Conservation (phyloP, 2,329 filamentous ascomycete genomes). For the Pseudocercospora musae region DNA sequence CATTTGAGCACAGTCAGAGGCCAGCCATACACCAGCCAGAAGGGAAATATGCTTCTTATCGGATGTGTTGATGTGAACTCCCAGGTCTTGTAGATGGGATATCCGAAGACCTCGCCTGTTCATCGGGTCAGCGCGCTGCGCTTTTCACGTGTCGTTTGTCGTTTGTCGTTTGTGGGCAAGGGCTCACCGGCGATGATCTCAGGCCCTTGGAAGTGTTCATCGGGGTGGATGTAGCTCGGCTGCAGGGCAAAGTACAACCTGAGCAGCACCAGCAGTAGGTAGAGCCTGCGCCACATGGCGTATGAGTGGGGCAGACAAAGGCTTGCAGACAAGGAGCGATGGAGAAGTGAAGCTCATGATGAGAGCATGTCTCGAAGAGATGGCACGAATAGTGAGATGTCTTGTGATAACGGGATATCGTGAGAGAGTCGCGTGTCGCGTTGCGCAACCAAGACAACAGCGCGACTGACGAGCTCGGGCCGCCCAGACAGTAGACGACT, state of each 20-base stretch:
- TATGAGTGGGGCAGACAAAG: not conserved
- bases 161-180: too few relatives aligned
- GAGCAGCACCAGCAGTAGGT: slow-evolving; percentile 78
- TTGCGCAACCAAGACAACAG: not conserved
- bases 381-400: not conserved
- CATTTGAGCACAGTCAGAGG: slow-evolving; percentile 91
- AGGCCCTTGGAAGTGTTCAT: slow-evolving; percentile 98
- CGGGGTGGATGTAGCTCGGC: slow-evolving; percentile 94
- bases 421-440: not conserved
- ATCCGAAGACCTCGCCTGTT: slow-evolving; percentile 85
- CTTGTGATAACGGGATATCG: not conserved
- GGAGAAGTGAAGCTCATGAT: slow-evolving; percentile 1
- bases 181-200: slow-evolving; percentile 84
- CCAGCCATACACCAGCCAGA: slow-evolving; percentile 93
- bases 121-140: not conserved
- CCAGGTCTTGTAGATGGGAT: slow-evolving; percentile 87
- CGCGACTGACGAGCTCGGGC: not conserved
- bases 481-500: not conserved
- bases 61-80: slow-evolving; percentile 87
- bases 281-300: slow-evolving; percentile 84
- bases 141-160: not conserved
- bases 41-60: slow-evolving; percentile 90
- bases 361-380: not conserved
- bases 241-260: slow-evolving; percentile 92
- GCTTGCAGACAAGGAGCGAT: slow-evolving; percentile 6